phyloP scores from a whole-genome alignment of 495 filamentous ascomycete genomes.

The Symbiotaphrina buchneri region DNA sequence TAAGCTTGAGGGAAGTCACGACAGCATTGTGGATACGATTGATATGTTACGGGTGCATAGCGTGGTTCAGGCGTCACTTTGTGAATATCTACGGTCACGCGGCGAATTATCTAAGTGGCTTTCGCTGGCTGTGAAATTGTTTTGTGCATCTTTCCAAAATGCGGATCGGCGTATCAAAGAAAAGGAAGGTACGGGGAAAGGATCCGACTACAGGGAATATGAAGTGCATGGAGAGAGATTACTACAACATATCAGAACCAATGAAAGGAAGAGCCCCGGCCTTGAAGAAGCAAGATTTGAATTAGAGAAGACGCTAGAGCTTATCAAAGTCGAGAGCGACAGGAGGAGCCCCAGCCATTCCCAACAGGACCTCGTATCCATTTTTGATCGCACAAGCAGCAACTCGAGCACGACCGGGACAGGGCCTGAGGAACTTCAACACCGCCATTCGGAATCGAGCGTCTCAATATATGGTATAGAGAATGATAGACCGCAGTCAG shows the following conservation, averaged over 20 bases:
- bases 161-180: conserved; percentile 24
- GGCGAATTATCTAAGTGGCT: conserved; percentile 15
- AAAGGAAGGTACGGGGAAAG: conserved; percentile 16
- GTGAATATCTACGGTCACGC: conserved; percentile 36
- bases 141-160: conserved; percentile 11
- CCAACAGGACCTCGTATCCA: conserved; percentile 29
- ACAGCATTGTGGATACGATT: conserved; percentile 29
- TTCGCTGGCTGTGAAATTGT: conserved; percentile 16
- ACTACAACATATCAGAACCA: conserved; percentile 20
- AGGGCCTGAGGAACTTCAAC: conserved; percentile 10
- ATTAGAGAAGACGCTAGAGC: conserved; percentile 23
- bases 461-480: conserved; percentile 1
- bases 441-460: conserved; percentile 2
- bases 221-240: conserved; percentile 42
- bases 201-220: conserved; percentile 49
- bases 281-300: conserved; percentile 17
- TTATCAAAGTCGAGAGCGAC: conserved; percentile 34
- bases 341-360: conserved; percentile 25
- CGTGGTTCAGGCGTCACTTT: conserved; percentile 61
- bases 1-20: conserved; percentile 18
- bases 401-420: conserved; percentile 19
- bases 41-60: conserved; percentile 57
- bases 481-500: background rate
- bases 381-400: conserved; percentile 52
- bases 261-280: conserved; percentile 16